These are phyloP conservation scores for Rhodotorula sp. DNA, from an alignment of 1,284 basidiomycete genomes.

Conservation along the genomic window DNA sequence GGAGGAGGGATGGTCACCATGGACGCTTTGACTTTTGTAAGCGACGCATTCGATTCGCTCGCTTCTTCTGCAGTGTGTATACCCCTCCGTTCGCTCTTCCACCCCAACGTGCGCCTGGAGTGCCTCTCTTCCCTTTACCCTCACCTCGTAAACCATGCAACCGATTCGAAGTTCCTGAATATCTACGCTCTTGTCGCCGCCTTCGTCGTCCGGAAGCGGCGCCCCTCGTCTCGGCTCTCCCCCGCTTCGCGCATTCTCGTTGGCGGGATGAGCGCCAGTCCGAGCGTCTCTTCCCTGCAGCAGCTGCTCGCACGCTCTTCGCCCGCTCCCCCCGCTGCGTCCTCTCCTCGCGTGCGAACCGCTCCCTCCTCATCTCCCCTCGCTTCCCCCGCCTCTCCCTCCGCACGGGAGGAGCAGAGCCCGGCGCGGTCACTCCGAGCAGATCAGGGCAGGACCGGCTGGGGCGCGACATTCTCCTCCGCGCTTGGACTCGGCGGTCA, in stretches of 20 bases:
- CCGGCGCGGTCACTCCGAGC: neutral
- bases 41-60: too few species aligned
- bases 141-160: too few species aligned
- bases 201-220: neutral
- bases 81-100: neutral
- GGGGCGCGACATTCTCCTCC: slow-evolving; percentile 3
- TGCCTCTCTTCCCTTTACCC: too few species aligned
- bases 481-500: slow-evolving; percentile 1
- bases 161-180: too few species aligned
- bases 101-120: too few species aligned
- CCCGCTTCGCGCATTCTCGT: neutral
- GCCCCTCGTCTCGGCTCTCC: neutral
- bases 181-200: too few species aligned
- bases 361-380: neutral
- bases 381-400: neutral
- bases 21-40: too few species aligned
- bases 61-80: too few species aligned
- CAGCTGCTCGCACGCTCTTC: neutral
- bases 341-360: neutral
- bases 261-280: neutral
- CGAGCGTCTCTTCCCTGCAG: neutral
- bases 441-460: neutral
- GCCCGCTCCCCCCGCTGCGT: neutral
- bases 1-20: too few species aligned
- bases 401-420: neutral